Evolutionary conservation across 352 stramenopile species (phyloP).

Genomic region (Phytophthora tentaculata): DNA sequence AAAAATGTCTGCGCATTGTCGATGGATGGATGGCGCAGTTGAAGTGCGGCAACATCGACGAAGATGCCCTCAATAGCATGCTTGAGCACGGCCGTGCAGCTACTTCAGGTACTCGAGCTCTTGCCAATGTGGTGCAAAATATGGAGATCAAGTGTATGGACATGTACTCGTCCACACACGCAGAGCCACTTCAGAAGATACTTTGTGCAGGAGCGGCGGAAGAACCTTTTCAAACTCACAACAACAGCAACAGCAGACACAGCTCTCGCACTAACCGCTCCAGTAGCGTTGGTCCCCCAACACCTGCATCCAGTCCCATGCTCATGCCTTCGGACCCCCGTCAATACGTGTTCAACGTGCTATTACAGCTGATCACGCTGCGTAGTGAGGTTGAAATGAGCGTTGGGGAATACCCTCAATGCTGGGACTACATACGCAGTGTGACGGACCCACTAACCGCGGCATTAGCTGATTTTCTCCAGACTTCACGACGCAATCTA

Average conservation of each 20-base stretch:
- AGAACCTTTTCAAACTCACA: conserved; percentile 43
- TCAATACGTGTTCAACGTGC: conserved; percentile 85
- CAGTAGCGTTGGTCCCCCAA: conserved; percentile 29
- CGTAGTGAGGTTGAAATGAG: conserved; percentile 76
- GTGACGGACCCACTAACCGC: conserved; percentile 65
- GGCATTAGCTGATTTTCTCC: conserved; percentile 51
- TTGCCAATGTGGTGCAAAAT: conserved; percentile 51
- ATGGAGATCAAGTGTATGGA: conserved; percentile 66
- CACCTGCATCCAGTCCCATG: conserved; percentile 21
- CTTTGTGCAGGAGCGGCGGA: conserved; percentile 54
- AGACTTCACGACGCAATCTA: conserved; percentile 41
- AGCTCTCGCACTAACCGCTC: conserved; percentile 39
- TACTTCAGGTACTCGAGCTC: conserved; percentile 26
- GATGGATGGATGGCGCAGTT: conserved; percentile 58
- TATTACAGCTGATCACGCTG: conserved; percentile 77
- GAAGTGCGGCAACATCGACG: conserved; percentile 28
- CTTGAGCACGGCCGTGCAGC: conserved; percentile 31
- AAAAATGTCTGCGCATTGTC: conserved; percentile 53
- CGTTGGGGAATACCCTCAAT: conserved; percentile 62
- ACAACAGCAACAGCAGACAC: conserved; percentile 30
- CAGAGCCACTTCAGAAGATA: conserved; percentile 54
- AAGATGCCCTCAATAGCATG: conserved; percentile 20
- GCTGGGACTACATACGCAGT: conserved; percentile 56
- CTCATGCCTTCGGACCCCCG: conserved; percentile 59
- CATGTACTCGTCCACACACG: conserved; percentile 64